phyloP scores from a whole-genome alignment of 345 rosid species.

The Eucalyptus dawsonii region DNA sequence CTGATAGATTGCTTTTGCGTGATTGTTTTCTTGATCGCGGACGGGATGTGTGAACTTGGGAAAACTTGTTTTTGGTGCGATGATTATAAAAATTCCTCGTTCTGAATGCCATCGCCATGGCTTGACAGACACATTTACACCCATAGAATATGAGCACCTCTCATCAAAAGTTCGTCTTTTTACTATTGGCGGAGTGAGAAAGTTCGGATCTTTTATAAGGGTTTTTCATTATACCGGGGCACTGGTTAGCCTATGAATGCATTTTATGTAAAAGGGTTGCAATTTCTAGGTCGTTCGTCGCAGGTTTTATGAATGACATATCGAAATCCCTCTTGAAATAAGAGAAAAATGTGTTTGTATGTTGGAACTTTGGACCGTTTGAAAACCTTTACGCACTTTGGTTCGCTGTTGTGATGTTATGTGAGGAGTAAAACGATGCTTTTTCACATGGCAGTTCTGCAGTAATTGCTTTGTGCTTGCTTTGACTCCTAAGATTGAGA shows the following conservation, averaged over 20 bases:
- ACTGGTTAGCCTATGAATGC: neutral
- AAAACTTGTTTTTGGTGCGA: neutral
- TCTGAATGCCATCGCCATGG: constrained; percentile 16
- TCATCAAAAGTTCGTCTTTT: neutral
- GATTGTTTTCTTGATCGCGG: neutral
- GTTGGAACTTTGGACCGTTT: neutral
- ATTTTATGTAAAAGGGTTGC: neutral
- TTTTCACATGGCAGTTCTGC: neutral
- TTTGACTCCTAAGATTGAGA: neutral
- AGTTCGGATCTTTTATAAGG: neutral
- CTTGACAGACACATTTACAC: neutral
- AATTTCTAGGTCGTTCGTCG: neutral
- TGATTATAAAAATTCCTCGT: constrained; percentile 21
- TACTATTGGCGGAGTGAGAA: neutral
- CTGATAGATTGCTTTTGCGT: neutral
- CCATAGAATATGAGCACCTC: neutral
- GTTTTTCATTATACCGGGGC: neutral
- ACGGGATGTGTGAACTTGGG: neutral
- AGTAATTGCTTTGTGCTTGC: neutral
- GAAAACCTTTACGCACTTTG: neutral
- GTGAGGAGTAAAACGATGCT: neutral
- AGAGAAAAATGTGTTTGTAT: neutral
- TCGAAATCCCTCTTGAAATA: neutral
- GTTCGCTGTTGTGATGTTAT: neutral
- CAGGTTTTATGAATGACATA: neutral